Conservation (phyloP, 2,329 filamentous ascomycete genomes). For the Sclerotinia borealis region DNA sequence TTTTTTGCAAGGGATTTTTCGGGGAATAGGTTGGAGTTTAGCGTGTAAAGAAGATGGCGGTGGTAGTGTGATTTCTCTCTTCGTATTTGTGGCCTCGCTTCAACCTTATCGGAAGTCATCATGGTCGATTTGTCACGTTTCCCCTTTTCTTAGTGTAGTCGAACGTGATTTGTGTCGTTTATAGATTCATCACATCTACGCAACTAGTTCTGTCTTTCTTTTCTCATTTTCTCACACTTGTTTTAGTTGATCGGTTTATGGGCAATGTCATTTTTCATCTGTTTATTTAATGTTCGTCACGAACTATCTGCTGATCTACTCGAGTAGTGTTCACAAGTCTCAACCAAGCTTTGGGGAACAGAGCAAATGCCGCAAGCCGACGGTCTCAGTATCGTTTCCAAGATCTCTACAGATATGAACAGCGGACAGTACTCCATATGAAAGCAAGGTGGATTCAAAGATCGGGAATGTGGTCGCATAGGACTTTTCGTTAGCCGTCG, state of each 20-base stretch:
- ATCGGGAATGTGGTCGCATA: neutral
- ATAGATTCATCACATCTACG: too few species aligned
- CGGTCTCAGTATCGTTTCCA: neutral
- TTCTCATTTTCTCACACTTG: neutral
- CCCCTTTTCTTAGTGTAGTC: neutral
- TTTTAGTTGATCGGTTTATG: neutral
- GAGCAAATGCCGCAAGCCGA: neutral
- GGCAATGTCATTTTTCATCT: neutral
- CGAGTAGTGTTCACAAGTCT: neutral
- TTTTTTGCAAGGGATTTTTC: constrained; percentile 58
- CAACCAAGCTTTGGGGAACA: neutral
- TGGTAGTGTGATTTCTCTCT: neutral
- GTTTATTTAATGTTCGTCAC: neutral
- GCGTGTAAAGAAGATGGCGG: constrained; percentile 31
- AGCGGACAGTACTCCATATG: neutral
- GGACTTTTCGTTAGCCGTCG: neutral
- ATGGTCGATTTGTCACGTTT: neutral
- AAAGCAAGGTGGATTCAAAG: too few species aligned
- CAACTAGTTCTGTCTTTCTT: too few species aligned
- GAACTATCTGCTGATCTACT: neutral
- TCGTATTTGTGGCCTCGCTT: neutral
- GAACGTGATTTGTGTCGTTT: neutral
- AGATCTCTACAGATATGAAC: neutral
- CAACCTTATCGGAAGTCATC: neutral
- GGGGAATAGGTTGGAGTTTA: constrained; percentile 50